Percentiles rank a stretch among this genome's conserved stretches.
These are phyloP conservation scores for Huntiella abstrusa DNA, from an alignment of 2,329 filamentous ascomycete genomes.

Conservation along the genomic window DNA sequence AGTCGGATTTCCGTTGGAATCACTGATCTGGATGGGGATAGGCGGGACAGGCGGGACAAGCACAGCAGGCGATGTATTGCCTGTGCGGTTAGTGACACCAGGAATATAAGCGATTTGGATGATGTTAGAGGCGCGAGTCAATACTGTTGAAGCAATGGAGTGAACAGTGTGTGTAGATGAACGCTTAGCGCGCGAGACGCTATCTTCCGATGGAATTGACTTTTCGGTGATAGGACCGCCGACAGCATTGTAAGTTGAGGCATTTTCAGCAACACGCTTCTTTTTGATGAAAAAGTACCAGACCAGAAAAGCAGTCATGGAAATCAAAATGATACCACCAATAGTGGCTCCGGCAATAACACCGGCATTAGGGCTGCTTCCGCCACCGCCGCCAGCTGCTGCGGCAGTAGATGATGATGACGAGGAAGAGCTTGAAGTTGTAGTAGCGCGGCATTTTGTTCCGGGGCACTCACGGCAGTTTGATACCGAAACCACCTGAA, in stretches of 20 bases:
- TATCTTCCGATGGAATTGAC: conserved; percentile 18
- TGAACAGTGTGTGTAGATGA: conserved; percentile 70
- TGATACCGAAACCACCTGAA: conserved; percentile 12
- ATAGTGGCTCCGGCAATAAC: conserved; percentile 85
- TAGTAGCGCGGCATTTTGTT: conserved; percentile 11
- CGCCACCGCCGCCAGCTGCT: conserved; percentile 10
- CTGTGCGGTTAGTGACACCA: conserved; percentile 82
- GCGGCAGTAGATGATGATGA: conserved; percentile 8
- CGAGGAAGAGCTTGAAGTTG: neutral
- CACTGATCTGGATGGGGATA: conserved; percentile 51
- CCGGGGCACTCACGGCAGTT: conserved; percentile 13
- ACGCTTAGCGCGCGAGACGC: conserved; percentile 38
- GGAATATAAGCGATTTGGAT: conserved; percentile 99
- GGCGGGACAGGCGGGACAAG: conserved; percentile 86
- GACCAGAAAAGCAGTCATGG: conserved; percentile 56
- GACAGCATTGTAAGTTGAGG: conserved; percentile 15
- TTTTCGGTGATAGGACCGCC: conserved; percentile 19
- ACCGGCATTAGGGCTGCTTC: conserved; percentile 47
- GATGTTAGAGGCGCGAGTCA: conserved; percentile 92
- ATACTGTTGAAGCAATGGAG: conserved; percentile 86
- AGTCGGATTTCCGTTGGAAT: conserved; percentile 28
- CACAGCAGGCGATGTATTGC: conserved; percentile 60
- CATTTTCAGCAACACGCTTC: conserved; percentile 44
- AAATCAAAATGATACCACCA: conserved; percentile 60
- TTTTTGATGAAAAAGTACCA: conserved; percentile 80